These are phyloP conservation scores for Pezicula neosporulosa DNA, from an alignment of 2,329 filamentous ascomycete species.

Conservation along the genomic window DNA sequence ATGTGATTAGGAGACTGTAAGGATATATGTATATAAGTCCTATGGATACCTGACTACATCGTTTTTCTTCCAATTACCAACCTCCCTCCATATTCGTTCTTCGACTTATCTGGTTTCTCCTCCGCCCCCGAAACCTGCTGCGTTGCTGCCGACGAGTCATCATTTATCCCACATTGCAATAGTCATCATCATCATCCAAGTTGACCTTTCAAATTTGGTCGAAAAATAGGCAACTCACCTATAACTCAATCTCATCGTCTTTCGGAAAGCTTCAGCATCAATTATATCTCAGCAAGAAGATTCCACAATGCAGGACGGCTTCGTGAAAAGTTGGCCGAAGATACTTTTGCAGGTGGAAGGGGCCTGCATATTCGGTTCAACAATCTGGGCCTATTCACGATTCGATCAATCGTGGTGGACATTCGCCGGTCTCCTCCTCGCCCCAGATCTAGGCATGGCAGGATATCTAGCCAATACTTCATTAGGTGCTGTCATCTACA, in stretches of 20 bases:
- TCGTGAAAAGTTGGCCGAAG: neutral
- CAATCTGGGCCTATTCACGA: slow-evolving; percentile 2
- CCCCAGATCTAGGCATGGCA: slow-evolving; percentile 1
- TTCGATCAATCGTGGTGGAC: slow-evolving; percentile 2
- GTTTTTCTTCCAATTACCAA: neutral
- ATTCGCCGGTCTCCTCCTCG: neutral
- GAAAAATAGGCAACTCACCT: neutral
- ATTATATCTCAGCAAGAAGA: neutral
- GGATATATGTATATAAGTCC: neutral
- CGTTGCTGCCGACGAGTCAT: too few species aligned
- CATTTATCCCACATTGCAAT: neutral
- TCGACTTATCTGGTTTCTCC: too few species aligned
- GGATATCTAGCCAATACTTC: slow-evolving; percentile 2
- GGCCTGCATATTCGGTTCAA: neutral
- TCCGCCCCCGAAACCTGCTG: too few species aligned
- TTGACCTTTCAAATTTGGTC: neutral
- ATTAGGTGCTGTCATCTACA: neutral
- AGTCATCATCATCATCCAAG: neutral
- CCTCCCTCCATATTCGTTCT: too few species aligned
- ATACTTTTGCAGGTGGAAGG: slow-evolving; percentile 1
- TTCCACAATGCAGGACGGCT: neutral
- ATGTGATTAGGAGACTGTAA: neutral
- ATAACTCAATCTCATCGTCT: neutral
- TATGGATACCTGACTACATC: neutral
- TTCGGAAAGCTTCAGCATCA: neutral